Evolutionary conservation across 75 land plant species (phyloP).

Genomic region (Gnetum montanum): DNA sequence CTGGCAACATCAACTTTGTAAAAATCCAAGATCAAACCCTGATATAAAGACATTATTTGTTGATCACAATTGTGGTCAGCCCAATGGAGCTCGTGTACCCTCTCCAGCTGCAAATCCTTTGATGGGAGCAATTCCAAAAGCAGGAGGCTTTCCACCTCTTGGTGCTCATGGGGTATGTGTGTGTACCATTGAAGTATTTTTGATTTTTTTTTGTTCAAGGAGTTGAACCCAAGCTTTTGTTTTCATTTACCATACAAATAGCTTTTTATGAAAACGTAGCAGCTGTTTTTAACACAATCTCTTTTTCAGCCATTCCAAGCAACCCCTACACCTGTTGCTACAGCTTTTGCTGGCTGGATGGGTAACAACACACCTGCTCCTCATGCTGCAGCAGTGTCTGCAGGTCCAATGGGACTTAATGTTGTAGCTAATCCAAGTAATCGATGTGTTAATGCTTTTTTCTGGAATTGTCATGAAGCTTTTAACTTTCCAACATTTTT

Average conservation of each 20-base stretch:
- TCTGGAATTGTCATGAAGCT: too few relatives aligned
- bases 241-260: not conserved
- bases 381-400: conserved; percentile 64
- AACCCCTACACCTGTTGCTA: conserved; percentile 48
- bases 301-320: conserved; percentile 57
- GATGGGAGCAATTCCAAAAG: conserved; percentile 42
- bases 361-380: conserved; percentile 59
- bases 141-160: conserved; percentile 54
- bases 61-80: conserved; percentile 78
- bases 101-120: conserved; percentile 60
- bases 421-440: conserved; percentile 58
- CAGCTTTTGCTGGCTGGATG: conserved; percentile 84
- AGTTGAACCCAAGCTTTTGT: too few relatives aligned
- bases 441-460: too few relatives aligned
- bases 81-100: conserved; percentile 86
- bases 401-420: conserved; percentile 50
- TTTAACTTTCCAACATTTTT: too few relatives aligned
- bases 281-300: not conserved
- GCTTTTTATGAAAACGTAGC: not conserved
- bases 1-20: conserved; percentile 95
- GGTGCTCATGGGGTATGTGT: conserved; percentile 62
- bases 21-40: conserved; percentile 84
- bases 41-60: conserved; percentile 86
- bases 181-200: too few relatives aligned
- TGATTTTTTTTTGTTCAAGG: not conserved